Conservation (phyloP, 2,329 filamentous ascomycete genomes). For the Pseudogymnoascus sp. region DNA sequence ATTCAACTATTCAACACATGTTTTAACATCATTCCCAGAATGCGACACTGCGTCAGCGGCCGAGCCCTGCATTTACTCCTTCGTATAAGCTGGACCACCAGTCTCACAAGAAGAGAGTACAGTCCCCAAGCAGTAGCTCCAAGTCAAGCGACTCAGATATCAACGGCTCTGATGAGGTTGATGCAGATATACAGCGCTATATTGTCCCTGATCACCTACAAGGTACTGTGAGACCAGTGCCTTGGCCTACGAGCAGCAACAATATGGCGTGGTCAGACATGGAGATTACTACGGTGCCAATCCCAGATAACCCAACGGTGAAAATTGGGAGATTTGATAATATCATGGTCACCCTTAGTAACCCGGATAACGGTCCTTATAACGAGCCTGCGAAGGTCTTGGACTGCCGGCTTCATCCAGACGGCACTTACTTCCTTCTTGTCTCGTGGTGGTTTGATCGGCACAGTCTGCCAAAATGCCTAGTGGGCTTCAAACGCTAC, state of each 20-base stretch:
- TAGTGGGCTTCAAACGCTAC: background rate
- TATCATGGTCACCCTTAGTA: background rate
- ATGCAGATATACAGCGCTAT: background rate
- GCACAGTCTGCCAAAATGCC: background rate
- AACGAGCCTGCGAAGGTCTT: background rate
- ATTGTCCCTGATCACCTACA: background rate
- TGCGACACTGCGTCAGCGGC: too few species aligned
- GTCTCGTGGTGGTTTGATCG: background rate
- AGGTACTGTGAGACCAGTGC: background rate
- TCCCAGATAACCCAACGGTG: background rate
- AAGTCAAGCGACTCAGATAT: too few species aligned
- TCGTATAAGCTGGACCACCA: too few species aligned
- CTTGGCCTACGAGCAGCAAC: background rate
- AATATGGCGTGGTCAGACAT: background rate
- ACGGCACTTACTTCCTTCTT: background rate
- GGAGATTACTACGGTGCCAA: background rate
- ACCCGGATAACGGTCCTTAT: background rate
- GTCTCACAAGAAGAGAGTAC: too few species aligned
- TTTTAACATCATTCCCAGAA: too few species aligned
- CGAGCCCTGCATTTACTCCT: too few species aligned
- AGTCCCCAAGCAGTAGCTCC: too few species aligned
- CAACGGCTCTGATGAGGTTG: background rate
- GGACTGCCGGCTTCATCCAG: background rate
- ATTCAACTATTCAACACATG: too few species aligned
- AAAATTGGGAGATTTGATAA: background rate